A percentile compares a stretch with the other conserved stretches of the same genome.
These are phyloP conservation scores for Yamadazyma spencermartinsiae DNA, from an alignment of 1,139 yeast species.

Conservation along the genomic window DNA sequence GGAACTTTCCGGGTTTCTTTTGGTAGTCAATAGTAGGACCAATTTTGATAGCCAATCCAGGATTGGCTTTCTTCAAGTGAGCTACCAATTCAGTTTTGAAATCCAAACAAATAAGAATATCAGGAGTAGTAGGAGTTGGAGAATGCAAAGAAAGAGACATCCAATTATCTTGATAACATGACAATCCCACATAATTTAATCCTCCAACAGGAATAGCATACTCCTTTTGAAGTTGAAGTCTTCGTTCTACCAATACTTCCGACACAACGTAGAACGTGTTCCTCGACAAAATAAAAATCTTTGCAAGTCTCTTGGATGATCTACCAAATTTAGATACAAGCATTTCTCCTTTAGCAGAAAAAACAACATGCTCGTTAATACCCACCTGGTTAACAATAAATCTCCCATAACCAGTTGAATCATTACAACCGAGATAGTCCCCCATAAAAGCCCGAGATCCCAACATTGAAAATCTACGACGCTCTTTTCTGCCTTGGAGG, in stretches of 20 bases:
- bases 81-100: slow-evolving; percentile 91
- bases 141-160: slow-evolving; percentile 64
- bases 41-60: slow-evolving; percentile 60
- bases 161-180: slow-evolving; percentile 91
- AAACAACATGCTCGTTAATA: slow-evolving; percentile 67
- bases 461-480: slow-evolving; percentile 82
- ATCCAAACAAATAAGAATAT: slow-evolving; percentile 73
- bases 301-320: slow-evolving; percentile 76
- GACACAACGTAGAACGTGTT: slow-evolving; percentile 66
- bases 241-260: slow-evolving; percentile 70
- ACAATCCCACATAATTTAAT: slow-evolving; percentile 66
- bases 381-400: slow-evolving; percentile 69
- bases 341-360: slow-evolving; percentile 80
- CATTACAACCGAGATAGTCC: slow-evolving; percentile 87
- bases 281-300: slow-evolving; percentile 70
- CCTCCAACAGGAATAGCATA: slow-evolving; percentile 58
- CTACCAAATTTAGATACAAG: slow-evolving; percentile 88
- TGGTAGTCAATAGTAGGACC: slow-evolving; percentile 78
- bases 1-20: slow-evolving; percentile 87
- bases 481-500: slow-evolving; percentile 77
- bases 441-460: slow-evolving; percentile 95
- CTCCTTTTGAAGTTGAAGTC: slow-evolving; percentile 68
- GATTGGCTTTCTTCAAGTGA: slow-evolving; percentile 65
- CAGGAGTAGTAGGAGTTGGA: slow-evolving; percentile 63
- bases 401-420: slow-evolving; percentile 66